phyloP scores from a whole-genome alignment of 2,329 filamentous ascomycete species.

The Rutstroemia sydowiana region DNA sequence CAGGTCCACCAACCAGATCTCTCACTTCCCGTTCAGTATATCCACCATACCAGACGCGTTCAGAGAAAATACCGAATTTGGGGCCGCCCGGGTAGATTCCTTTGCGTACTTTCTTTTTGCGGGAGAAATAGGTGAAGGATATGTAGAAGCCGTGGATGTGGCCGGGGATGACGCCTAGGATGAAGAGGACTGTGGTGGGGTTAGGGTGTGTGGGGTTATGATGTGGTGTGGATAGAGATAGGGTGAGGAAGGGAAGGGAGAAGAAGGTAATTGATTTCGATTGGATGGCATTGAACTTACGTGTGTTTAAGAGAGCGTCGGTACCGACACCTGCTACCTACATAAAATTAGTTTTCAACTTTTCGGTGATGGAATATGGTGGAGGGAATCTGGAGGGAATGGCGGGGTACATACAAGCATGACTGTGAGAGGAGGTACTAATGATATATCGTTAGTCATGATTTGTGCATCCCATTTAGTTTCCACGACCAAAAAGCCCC shows the following conservation, averaged over 20 bases:
- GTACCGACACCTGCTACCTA: conserved; percentile 16
- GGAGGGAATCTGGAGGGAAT: neutral
- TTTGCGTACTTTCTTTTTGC: conserved; percentile 46
- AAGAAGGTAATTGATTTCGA: no score
- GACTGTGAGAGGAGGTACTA: conserved; percentile 22
- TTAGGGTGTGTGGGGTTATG: no score
- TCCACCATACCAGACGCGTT: conserved; percentile 61
- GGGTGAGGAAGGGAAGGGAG: neutral
- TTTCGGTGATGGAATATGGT: neutral
- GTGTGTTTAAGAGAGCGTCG: conserved; percentile 21
- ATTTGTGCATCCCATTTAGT: no score
- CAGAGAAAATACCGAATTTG: conserved; percentile 65
- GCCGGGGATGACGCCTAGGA: conserved; percentile 23
- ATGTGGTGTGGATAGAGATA: neutral
- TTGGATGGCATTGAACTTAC: no score
- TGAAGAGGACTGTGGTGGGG: conserved; percentile 21
- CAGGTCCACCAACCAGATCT: conserved; percentile 14
- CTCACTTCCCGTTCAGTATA: conserved; percentile 16
- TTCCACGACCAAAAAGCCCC: no score
- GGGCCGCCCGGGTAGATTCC: conserved; percentile 46
- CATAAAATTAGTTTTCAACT: neutral
- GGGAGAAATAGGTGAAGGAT: conserved; percentile 75
- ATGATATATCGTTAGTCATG: neutral
- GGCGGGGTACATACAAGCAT: conserved; percentile 11
- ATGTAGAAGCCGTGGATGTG: conserved; percentile 29